A percentile compares a stretch with the other conserved stretches of the same genome.
phyloP scores from a whole-genome alignment of 2,329 filamentous ascomycete genomes.

The Beauveria caledonica region DNA sequence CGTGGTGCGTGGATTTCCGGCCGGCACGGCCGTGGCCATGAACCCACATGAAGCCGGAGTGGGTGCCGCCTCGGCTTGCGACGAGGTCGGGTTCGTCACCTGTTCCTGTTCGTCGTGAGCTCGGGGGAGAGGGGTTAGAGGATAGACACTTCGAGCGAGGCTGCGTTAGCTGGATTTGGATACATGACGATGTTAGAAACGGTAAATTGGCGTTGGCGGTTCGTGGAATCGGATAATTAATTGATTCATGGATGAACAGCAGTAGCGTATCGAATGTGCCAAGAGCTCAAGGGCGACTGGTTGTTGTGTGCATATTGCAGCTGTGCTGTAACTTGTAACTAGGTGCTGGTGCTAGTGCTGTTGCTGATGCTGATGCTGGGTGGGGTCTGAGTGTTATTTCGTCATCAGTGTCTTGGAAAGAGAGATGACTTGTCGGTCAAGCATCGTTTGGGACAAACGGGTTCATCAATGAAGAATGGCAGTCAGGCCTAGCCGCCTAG shows the following conservation, averaged over 20 bases:
- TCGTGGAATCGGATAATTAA: background rate
- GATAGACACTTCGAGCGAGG: background rate
- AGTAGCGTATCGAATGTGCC: slow-evolving; percentile 1
- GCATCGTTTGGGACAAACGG: too few species aligned
- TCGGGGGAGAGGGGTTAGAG: background rate
- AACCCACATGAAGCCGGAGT: slow-evolving; percentile 1
- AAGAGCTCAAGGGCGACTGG: background rate
- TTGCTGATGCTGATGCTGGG: background rate
- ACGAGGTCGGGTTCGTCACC: background rate
- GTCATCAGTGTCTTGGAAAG: background rate
- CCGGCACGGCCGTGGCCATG: background rate
- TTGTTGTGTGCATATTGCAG: background rate
- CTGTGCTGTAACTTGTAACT: background rate
- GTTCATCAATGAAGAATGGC: background rate
- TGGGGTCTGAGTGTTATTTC: background rate
- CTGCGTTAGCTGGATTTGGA: background rate
- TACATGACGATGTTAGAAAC: background rate
- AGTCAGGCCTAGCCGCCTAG: background rate
- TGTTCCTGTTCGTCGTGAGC: background rate
- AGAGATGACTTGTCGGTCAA: background rate
- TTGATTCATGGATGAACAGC: background rate
- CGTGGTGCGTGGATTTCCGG: background rate
- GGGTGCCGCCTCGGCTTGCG: background rate
- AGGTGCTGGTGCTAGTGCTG: background rate
- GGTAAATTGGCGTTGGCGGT: background rate